These are phyloP conservation scores for Rhizodiscina lignyota DNA, from an alignment of 495 filamentous ascomycete genomes.

Conservation along the genomic window DNA sequence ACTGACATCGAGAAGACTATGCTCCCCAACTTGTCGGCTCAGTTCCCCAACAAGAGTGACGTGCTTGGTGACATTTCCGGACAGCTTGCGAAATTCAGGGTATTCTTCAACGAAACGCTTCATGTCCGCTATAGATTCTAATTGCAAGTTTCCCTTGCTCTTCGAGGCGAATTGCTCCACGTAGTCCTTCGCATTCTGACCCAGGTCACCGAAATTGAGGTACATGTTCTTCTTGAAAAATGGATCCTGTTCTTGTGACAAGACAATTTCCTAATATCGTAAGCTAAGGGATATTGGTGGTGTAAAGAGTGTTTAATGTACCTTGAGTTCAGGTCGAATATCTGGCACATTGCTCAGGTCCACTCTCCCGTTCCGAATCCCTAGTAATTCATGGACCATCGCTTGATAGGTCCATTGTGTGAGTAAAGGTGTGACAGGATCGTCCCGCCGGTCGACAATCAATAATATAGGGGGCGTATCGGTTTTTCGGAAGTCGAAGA, in stretches of 20 bases:
- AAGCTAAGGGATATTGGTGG: too few species aligned
- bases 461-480: conserved; percentile 90
- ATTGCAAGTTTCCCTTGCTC: conserved; percentile 79
- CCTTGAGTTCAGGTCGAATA: conserved; percentile 70
- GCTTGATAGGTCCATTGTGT: conserved; percentile 99
- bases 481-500: conserved; percentile 91
- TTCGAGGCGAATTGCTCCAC: conserved; percentile 95
- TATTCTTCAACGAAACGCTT: conserved; percentile 99
- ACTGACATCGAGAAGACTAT: conserved; percentile 79
- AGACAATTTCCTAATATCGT: conserved; percentile 52
- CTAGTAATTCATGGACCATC: conserved; percentile 93
- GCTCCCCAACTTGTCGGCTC: conserved; percentile 66
- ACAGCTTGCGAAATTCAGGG: conserved; percentile 90
- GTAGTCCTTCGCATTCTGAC: conserved; percentile 96
- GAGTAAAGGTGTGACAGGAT: conserved; percentile 87
- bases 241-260: conserved; percentile 94
- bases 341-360: conserved; percentile 78
- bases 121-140: conserved; percentile 95
- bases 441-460: conserved; percentile 80
- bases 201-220: conserved; percentile 92
- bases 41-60: conserved; percentile 91
- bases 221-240: conserved; percentile 99
- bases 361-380: conserved; percentile 83
- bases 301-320: too few species aligned
- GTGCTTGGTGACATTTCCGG: conserved; percentile 96